These are phyloP conservation scores for Alternaria sp. DNA, from an alignment of 2,329 filamentous ascomycete genomes.

Conservation along the genomic window DNA sequence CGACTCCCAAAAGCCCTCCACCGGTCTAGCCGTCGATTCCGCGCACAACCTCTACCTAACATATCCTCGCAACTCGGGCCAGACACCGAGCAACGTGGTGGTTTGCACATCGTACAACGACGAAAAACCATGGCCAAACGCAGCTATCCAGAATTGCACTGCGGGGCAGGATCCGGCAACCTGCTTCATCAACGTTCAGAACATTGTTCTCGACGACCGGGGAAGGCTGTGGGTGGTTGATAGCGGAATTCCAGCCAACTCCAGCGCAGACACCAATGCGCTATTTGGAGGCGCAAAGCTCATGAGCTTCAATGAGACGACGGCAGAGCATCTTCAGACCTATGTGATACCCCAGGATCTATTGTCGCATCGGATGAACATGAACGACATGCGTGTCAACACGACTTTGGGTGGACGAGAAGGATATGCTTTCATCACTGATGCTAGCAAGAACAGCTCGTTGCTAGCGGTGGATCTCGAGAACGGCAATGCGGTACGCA, in stretches of 20 bases:
- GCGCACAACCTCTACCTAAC: constrained; percentile 51
- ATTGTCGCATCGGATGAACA: constrained; percentile 46
- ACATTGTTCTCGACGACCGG: constrained; percentile 51
- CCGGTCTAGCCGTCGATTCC: constrained; percentile 50
- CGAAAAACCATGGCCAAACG: constrained; percentile 51
- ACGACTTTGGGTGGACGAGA: constrained; percentile 48
- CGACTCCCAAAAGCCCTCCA: constrained; percentile 46
- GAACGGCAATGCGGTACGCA: constrained; percentile 43
- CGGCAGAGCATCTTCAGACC: constrained; percentile 42
- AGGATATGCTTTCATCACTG: constrained; percentile 53
- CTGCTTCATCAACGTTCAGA: constrained; percentile 57
- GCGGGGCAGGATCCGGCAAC: constrained; percentile 47
- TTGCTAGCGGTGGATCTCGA: constrained; percentile 51
- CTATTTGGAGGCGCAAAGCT: constrained; percentile 50
- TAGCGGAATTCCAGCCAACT: constrained; percentile 47
- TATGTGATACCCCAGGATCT: constrained; percentile 48
- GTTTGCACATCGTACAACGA: constrained; percentile 48
- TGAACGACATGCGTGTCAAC: constrained; percentile 54
- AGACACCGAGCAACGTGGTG: constrained; percentile 49
- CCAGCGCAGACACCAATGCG: constrained; percentile 28
- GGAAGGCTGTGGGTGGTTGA: constrained; percentile 53
- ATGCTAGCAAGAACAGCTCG: constrained; percentile 48
- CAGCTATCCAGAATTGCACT: constrained; percentile 51
- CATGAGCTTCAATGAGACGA: constrained; percentile 50
- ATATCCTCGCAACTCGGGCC: constrained; percentile 50